Evolutionary conservation across 164 flowering plant species (phyloP).

Genomic region (Liquidambar formosana): DNA sequence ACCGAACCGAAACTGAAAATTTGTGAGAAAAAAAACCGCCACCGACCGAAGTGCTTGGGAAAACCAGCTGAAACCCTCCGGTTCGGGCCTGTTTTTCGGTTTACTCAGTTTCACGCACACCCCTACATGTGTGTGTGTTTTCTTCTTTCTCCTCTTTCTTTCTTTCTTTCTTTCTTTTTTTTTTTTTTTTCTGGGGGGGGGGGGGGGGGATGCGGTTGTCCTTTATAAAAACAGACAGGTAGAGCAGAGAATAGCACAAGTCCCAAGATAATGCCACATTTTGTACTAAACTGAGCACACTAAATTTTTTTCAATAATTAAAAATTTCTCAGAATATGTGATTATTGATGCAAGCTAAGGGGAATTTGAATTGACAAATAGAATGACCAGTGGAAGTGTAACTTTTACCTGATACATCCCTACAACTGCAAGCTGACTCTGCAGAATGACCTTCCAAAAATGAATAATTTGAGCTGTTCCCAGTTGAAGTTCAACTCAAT

Average conservation of each 20-base stretch:
- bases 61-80: too few species aligned
- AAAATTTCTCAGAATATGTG: neutral
- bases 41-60: too few species aligned
- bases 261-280: neutral
- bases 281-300: neutral
- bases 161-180: too few species aligned
- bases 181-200: too few species aligned
- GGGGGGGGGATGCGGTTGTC: too few species aligned
- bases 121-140: too few species aligned
- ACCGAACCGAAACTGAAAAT: too few species aligned
- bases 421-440: neutral
- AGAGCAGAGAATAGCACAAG: neutral
- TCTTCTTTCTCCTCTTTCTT: too few species aligned
- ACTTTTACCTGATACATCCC: conserved; percentile 1
- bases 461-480: neutral
- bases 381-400: neutral
- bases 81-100: too few species aligned
- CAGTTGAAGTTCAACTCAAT: neutral
- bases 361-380: neutral
- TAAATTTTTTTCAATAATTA: neutral
- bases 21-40: too few species aligned
- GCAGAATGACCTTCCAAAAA: neutral
- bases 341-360: neutral
- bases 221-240: too few species aligned
- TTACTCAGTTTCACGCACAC: too few species aligned